Conservation (phyloP, 2,329 filamentous ascomycete species). For the Colletotrichum lupini region DNA sequence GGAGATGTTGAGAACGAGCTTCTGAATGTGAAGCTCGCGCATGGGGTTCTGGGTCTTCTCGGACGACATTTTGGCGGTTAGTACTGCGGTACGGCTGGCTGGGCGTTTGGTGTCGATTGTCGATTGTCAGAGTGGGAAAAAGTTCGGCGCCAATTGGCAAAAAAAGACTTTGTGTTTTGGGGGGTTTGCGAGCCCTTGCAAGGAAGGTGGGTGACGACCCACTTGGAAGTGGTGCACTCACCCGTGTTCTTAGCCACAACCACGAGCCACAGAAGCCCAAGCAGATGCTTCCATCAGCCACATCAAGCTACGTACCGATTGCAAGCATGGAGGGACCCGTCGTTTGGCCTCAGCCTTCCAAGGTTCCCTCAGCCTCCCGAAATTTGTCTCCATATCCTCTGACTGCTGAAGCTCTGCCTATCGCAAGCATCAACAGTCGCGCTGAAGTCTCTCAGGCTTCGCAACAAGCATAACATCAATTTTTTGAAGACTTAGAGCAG, state of each 20-base stretch:
- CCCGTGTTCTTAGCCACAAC: not conserved
- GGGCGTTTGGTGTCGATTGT: conserved; percentile 37
- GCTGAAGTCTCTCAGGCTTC: conserved; percentile 50
- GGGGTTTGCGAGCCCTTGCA: conserved; percentile 54
- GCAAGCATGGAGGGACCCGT: not conserved
- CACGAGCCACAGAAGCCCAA: not conserved
- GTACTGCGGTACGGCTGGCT: conserved; percentile 43
- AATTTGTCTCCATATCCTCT: conserved; percentile 53
- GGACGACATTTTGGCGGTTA: conserved; percentile 64
- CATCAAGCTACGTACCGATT: not conserved
- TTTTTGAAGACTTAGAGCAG: conserved; percentile 54
- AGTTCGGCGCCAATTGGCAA: not conserved
- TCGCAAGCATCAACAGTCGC: conserved; percentile 52
- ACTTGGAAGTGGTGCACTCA: not conserved
- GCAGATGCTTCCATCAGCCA: not conserved
- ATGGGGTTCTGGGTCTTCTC: conserved; percentile 98
- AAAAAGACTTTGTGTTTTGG: conserved; percentile 39
- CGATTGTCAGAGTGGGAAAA: conserved; percentile 9
- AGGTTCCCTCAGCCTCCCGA: conserved; percentile 53
- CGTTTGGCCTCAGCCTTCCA: conserved; percentile 47
- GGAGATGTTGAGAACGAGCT: conserved; percentile 99
- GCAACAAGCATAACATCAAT: conserved; percentile 48
- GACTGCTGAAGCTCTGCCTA: conserved; percentile 49
- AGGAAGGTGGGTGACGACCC: conserved; percentile 41
- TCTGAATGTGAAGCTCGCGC: conserved; percentile 99